Evolutionary conservation across 164 flowering plant genomes (phyloP), one percentile per base, ranked within the genome.

Genomic region (Stephania japonica): DNA sequence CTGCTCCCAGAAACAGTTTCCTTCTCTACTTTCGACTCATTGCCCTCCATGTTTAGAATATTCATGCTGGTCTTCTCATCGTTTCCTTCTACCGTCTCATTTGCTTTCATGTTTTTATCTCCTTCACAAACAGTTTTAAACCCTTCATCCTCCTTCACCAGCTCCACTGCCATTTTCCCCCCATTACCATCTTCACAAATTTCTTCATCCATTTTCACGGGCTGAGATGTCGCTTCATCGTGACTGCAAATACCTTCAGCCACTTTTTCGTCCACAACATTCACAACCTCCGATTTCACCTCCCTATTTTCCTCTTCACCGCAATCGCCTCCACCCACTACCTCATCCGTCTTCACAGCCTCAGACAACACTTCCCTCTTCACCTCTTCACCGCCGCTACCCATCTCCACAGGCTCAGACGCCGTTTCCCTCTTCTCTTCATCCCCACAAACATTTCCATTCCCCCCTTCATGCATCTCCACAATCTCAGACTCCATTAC

Each of bases 21-120:
- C 78, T 23, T 47, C 19, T 64, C 78, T 67, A 70, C 71, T 9
- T 32, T 71, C 68, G 5, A 50, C 65, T 67, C 74, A 25, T 50
- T 73, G n/a, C 18, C 53, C 59, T 70, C 44, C 53, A 41, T 47
- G 21, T n/a, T 14, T 6, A 19, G 64, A 68, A 42, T 68, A 66
- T 8, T 67, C 6, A 42, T 78, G 0, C 47, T 69, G 65, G 76
- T 64, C 16, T 67, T 59, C 68, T 72, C 75, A 44, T 65, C 72
- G 69, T 73, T 63, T 24, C 16, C 65, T 32, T 71, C 74, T 27
- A 32, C 38, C 4, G 66, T 69, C 67, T 59, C 70, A 43, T 62
- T 53, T 44, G 9, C 56, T 43, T 16, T 42, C 42, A 27, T 14
- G 24, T 50, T 65, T 67, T 66, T 23, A n/a, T 70, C 75, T 6